Conservation (phyloP, 345 rosid genomes). For the Carallia pectinifolia region DNA sequence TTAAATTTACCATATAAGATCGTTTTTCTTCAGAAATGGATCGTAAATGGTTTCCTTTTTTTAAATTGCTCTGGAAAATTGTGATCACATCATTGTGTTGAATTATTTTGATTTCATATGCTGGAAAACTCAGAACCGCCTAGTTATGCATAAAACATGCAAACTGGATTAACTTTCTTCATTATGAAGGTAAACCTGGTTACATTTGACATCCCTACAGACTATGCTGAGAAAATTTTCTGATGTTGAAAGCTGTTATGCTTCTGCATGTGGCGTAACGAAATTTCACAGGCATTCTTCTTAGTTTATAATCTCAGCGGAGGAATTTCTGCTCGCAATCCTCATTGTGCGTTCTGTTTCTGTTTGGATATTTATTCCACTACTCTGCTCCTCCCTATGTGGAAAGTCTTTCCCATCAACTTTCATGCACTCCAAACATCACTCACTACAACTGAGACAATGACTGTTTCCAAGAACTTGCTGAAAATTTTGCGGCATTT, state of each 20-base stretch:
- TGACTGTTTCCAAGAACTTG: constrained; percentile 15
- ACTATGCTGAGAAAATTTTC: neutral
- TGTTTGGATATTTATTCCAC: constrained; percentile 7
- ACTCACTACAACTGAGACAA: constrained; percentile 29
- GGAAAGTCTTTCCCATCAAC: neutral
- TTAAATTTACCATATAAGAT: too few species aligned
- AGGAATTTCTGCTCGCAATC: constrained; percentile 5
- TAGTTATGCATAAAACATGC: too few species aligned
- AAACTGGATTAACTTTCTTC: too few species aligned
- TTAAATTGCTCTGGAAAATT: too few species aligned
- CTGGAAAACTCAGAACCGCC: too few species aligned
- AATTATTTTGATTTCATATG: too few species aligned
- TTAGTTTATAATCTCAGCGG: constrained; percentile 1
- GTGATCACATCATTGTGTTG: too few species aligned
- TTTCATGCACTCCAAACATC: constrained; percentile 7
- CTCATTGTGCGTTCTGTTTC: constrained; percentile 5
- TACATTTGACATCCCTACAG: too few species aligned
- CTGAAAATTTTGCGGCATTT: constrained; percentile 26
- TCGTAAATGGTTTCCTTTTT: too few species aligned
- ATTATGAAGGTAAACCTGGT: too few species aligned
- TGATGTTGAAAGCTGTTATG: neutral
- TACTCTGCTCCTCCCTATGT: neutral
- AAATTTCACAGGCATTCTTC: constrained; percentile 5
- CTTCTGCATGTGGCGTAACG: constrained; percentile 1
- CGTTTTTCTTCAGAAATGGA: too few species aligned